Percentiles rank a stretch among this genome's conserved stretches.
These are phyloP conservation scores for Gentiana macrophylla DNA, from an alignment of 257 asterid genomes.

Conservation along the genomic window DNA sequence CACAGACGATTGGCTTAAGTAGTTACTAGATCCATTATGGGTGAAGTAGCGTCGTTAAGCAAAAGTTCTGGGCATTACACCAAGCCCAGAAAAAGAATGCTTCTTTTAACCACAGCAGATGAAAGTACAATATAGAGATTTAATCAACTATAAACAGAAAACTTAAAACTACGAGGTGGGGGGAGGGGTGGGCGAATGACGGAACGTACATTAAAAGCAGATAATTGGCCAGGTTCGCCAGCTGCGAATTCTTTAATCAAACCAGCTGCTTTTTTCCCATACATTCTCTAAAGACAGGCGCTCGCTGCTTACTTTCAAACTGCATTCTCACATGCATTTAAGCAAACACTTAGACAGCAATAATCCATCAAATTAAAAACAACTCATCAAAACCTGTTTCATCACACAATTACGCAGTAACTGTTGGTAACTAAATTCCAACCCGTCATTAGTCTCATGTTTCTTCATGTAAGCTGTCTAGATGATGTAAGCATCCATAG, in stretches of 20 bases:
- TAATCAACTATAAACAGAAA: not conserved
- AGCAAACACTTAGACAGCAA: conserved; percentile 22
- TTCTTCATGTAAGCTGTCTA: too few relatives aligned
- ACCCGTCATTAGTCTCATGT: too few relatives aligned
- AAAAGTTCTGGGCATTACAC: too few relatives aligned
- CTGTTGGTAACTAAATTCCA: too few relatives aligned
- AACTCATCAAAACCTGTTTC: not conserved
- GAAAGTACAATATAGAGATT: too few relatives aligned
- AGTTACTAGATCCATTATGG: too few relatives aligned
- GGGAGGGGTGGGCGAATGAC: not conserved
- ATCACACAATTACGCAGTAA: not conserved
- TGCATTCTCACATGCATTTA: conserved; percentile 25
- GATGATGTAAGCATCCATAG: too few relatives aligned
- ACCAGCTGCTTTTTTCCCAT: conserved; percentile 62
- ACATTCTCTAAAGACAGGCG: conserved; percentile 29
- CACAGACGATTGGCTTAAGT: too few relatives aligned
- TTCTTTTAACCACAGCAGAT: too few relatives aligned
- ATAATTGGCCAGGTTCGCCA: conserved; percentile 63
- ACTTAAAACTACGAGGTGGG: not conserved
- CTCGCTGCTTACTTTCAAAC: conserved; percentile 13
- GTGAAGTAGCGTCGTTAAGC: too few relatives aligned
- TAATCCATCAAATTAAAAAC: not conserved
- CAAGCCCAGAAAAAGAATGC: too few relatives aligned
- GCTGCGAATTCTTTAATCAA: conserved; percentile 65
- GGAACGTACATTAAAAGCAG: conserved; percentile 55